phyloP scores from a whole-genome alignment of 257 asterid species.

The Solanum stenotomum region DNA sequence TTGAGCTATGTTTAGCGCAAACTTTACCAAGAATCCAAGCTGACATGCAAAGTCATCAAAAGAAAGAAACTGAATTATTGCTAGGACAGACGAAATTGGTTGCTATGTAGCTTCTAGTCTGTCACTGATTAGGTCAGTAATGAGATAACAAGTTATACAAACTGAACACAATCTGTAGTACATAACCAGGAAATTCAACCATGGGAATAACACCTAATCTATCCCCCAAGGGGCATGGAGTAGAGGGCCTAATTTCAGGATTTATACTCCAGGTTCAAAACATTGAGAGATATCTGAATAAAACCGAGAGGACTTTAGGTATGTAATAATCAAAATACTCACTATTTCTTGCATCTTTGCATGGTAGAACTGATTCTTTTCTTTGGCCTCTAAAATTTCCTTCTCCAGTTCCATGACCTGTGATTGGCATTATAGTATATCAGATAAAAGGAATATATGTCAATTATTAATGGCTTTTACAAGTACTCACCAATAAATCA shows the following conservation, averaged over 20 bases:
- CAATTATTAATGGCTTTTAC: neutral
- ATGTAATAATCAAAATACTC: slow-evolving; percentile 23
- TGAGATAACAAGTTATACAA: neutral
- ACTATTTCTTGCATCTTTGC: slow-evolving; percentile 97
- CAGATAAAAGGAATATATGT: neutral
- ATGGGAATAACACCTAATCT: neutral
- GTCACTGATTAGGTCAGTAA: neutral
- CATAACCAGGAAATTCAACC: neutral
- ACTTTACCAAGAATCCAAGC: neutral
- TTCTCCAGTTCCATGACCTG: slow-evolving; percentile 96
- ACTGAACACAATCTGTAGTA: neutral
- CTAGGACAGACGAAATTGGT: neutral
- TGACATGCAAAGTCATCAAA: neutral
- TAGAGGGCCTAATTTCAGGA: neutral
- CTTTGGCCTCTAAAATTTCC: slow-evolving; percentile 81
- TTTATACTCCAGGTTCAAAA: neutral
- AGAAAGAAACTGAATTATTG: neutral
- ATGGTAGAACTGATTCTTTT: slow-evolving; percentile 80
- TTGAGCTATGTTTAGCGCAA: neutral
- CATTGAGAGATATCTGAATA: neutral
- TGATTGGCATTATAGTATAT: slow-evolving; percentile 6
- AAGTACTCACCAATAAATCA: neutral
- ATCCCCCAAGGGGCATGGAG: neutral
- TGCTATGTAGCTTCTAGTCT: neutral
- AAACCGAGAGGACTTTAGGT: neutral